Conservation (phyloP, 2,329 filamentous ascomycete species). For the Parasarocladium wereldwijsianum region DNA sequence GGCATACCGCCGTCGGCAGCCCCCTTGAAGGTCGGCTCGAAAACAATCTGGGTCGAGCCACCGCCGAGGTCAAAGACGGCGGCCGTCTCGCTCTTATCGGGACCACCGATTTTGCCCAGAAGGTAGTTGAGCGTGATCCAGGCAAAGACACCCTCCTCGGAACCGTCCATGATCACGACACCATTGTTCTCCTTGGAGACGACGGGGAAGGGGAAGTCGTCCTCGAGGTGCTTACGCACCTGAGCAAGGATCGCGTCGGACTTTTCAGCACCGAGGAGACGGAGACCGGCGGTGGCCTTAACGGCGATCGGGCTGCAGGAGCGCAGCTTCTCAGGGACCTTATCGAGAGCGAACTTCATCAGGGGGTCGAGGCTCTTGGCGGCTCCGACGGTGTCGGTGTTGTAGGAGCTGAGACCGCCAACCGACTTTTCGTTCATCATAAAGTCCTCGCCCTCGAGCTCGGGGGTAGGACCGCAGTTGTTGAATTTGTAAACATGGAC, state of each 20-base stretch:
- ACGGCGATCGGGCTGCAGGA: slow-evolving; percentile 91
- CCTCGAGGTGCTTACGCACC: slow-evolving; percentile 73
- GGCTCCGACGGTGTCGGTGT: slow-evolving; percentile 70
- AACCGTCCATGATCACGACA: slow-evolving; percentile 94
- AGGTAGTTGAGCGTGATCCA: slow-evolving; percentile 99
- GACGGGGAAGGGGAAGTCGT: slow-evolving; percentile 85
- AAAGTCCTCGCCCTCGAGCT: slow-evolving; percentile 85
- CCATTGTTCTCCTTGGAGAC: slow-evolving; percentile 74
- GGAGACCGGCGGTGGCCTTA: slow-evolving; percentile 89
- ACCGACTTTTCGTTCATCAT: slow-evolving; percentile 81
- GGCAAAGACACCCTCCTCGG: slow-evolving; percentile 92
- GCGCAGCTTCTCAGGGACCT: slow-evolving; percentile 78
- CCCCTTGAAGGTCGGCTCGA: slow-evolving; percentile 82
- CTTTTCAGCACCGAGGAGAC: slow-evolving; percentile 68
- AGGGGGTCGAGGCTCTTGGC: slow-evolving; percentile 81
- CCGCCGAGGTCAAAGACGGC: slow-evolving; percentile 94
- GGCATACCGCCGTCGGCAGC: slow-evolving; percentile 65
- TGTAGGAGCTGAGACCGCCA: slow-evolving; percentile 71
- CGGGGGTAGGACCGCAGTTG: slow-evolving; percentile 91
- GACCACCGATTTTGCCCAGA: slow-evolving; percentile 88
- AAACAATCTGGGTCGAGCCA: slow-evolving; percentile 96
- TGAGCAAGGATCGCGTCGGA: slow-evolving; percentile 74
- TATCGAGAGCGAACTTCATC: slow-evolving; percentile 71
- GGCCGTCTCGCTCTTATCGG: slow-evolving; percentile 79
- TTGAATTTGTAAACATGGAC: slow-evolving; percentile 99